phyloP scores from a whole-genome alignment of 176 grass and related monocot genomes.

The Lolium multiflorum region DNA sequence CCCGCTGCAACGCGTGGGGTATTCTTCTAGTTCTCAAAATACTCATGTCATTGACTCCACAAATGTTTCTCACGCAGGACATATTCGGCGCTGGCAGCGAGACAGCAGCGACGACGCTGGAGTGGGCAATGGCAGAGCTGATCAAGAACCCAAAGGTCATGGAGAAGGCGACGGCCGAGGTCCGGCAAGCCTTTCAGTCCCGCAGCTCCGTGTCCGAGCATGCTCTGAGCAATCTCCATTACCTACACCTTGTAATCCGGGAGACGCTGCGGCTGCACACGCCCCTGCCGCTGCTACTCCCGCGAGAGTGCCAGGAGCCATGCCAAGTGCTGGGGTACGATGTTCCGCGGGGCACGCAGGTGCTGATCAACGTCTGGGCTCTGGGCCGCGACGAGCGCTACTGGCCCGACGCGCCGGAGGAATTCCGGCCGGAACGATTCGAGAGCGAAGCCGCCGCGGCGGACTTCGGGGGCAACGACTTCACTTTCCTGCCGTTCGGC shows the following conservation, averaged over 20 bases:
- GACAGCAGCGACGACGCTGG: not conserved
- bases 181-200: not conserved
- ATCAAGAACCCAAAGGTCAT: not conserved
- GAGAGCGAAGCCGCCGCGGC: not conserved
- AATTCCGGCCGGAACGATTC: not conserved
- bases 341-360: not conserved
- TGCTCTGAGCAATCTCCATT: not conserved
- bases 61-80: not conserved
- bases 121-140: not conserved
- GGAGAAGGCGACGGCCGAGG: not conserved
- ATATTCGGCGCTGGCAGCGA: not conserved
- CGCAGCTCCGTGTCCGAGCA: not conserved
- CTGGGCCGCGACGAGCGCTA: not conserved
- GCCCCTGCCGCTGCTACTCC: constrained; percentile 2
- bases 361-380: not conserved
- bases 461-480: not conserved
- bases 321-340: not conserved
- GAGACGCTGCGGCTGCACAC: constrained; percentile 9
- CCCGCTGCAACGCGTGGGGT: no score
- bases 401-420: not conserved
- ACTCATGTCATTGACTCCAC: not conserved
- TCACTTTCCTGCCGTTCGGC: constrained; percentile 35
- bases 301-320: not conserved
- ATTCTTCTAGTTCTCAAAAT: not conserved
- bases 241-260: not conserved